Conservation (phyloP, 106 monocot species). For the Dioscorea zingiberensis region DNA sequence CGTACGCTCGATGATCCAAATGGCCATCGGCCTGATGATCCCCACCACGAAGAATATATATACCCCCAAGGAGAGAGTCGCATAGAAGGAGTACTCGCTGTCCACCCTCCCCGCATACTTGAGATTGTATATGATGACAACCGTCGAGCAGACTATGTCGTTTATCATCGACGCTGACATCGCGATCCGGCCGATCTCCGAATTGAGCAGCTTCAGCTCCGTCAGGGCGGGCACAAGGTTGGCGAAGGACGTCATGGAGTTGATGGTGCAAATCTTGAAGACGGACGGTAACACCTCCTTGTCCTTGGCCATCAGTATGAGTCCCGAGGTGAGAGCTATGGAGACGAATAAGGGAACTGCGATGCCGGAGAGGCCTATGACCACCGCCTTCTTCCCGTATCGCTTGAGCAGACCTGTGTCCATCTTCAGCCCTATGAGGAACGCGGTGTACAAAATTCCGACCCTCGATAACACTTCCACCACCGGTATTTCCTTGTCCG, state of each 20-base stretch:
- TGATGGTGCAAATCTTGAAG: slow-evolving; percentile 13
- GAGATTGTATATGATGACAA: slow-evolving; percentile 9
- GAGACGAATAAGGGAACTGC: slow-evolving; percentile 16
- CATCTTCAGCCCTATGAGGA: slow-evolving; percentile 56
- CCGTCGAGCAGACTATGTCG: slow-evolving; percentile 14
- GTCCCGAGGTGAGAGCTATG: not conserved
- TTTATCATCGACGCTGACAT: slow-evolving; percentile 30
- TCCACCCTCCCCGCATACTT: slow-evolving; percentile 7
- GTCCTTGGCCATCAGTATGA: not conserved
- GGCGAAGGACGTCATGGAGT: slow-evolving; percentile 41
- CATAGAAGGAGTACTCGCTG: not conserved
- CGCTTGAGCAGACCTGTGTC: slow-evolving; percentile 22
- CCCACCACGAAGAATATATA: slow-evolving; percentile 7
- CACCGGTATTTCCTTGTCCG: slow-evolving; percentile 17
- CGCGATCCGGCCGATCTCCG: slow-evolving; percentile 58
- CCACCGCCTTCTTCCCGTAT: slow-evolving; percentile 27
- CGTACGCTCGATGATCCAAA: slow-evolving; percentile 29
- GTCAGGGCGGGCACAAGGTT: slow-evolving; percentile 30
- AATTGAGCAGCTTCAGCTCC: slow-evolving; percentile 49
- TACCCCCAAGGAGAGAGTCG: not conserved
- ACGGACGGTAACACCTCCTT: slow-evolving; percentile 2
- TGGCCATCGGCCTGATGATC: slow-evolving; percentile 16
- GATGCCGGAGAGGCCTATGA: slow-evolving; percentile 26
- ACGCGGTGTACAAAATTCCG: slow-evolving; percentile 39
- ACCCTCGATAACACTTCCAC: slow-evolving; percentile 27